phyloP scores from a whole-genome alignment of 2,329 filamentous ascomycete species.

The Diaporthe velutina region DNA sequence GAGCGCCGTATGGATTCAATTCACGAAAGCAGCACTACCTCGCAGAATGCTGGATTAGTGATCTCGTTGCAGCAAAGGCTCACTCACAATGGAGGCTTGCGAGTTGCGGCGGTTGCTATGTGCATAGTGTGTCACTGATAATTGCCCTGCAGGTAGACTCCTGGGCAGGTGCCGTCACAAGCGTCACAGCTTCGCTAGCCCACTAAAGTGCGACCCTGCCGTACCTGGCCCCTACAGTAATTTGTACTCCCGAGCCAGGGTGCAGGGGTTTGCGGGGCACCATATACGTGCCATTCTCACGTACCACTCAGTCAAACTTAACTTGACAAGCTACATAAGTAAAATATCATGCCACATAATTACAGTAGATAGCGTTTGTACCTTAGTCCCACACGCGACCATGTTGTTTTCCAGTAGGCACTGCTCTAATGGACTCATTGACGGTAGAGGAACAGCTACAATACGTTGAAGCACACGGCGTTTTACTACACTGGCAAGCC shows the following conservation, averaged over 20 bases:
- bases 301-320: not conserved
- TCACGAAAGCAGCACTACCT: not conserved
- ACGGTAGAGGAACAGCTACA: not conserved
- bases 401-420: not conserved
- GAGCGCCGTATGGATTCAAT: not conserved
- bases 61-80: constrained; percentile 4
- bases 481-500: not conserved
- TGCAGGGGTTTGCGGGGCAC: not conserved
- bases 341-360: not conserved
- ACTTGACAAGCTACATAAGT: too few species aligned
- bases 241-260: not conserved
- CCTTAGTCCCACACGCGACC: not conserved
- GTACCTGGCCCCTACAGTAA: not conserved
- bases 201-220: constrained; percentile 27
- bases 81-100: constrained; percentile 1
- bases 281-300: not conserved
- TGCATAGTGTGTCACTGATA: not conserved
- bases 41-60: constrained; percentile 1
- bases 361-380: not conserved
- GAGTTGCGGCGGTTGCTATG: constrained; percentile 9
- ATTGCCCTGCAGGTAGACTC: constrained; percentile 1
- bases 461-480: not conserved
- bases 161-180: constrained; percentile 7
- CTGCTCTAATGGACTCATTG: not conserved
- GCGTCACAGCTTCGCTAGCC: constrained; percentile 27